These are phyloP conservation scores for Schizochytrium sp. DNA, from an alignment of 108 stramenopile species.

Conservation along the genomic window DNA sequence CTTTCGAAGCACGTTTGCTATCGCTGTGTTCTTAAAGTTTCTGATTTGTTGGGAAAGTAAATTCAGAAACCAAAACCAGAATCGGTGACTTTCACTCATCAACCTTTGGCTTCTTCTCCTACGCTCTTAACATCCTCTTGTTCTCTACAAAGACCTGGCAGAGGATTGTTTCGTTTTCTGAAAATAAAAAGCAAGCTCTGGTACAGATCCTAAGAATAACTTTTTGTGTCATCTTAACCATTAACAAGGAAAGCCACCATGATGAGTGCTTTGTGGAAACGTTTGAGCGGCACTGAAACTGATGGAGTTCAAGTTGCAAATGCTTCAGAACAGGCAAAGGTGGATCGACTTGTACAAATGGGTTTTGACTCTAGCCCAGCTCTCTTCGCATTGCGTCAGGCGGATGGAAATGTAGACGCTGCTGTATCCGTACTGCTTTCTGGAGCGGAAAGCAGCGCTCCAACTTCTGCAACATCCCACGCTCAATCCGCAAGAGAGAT, in stretches of 20 bases:
- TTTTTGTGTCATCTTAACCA: neutral
- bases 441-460: neutral
- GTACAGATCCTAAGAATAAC: no score
- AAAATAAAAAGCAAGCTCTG: no score
- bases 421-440: slow-evolving; percentile 27
- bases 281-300: neutral
- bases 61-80: no score
- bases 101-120: no score
- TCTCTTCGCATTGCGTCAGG: slow-evolving; percentile 11
- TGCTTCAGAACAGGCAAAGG: slow-evolving; percentile 56
- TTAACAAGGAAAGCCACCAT: neutral
- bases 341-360: slow-evolving; percentile 41
- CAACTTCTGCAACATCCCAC: neutral
- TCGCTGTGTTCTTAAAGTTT: no score
- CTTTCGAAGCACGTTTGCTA: no score
- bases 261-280: slow-evolving; percentile 39
- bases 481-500: neutral
- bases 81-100: no score
- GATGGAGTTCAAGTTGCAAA: neutral
- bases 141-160: no score
- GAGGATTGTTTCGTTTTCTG: no score
- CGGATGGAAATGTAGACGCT: slow-evolving; percentile 45
- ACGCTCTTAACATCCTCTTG: no score
- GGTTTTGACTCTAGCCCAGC: slow-evolving; percentile 16
- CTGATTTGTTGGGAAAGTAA: no score